Evolutionary conservation across 2,329 filamentous ascomycete genomes (phyloP).

Genomic region (Beauveria asiatica): DNA sequence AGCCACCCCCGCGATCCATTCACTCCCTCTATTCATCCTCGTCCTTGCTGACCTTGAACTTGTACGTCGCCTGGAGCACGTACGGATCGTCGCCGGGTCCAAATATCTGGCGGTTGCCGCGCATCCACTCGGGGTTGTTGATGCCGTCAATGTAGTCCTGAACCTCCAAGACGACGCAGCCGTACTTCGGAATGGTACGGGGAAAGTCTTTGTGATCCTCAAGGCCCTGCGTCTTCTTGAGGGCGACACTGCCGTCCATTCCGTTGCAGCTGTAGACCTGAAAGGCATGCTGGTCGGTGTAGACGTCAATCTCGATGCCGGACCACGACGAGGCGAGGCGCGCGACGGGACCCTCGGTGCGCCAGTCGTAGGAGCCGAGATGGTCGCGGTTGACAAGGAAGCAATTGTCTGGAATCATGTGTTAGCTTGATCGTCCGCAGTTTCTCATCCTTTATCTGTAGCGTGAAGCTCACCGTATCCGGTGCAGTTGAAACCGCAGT

Average conservation of each 20-base stretch:
- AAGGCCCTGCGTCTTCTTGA: slow-evolving; percentile 65
- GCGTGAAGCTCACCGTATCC: slow-evolving; percentile 61
- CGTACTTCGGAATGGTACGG: slow-evolving; percentile 62
- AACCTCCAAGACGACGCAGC: slow-evolving; percentile 84
- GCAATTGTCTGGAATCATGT: slow-evolving; percentile 47
- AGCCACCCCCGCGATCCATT: not conserved
- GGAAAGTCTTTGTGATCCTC: slow-evolving; percentile 44
- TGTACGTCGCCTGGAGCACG: slow-evolving; percentile 53
- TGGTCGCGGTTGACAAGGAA: slow-evolving; percentile 57
- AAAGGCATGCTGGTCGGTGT: slow-evolving; percentile 75
- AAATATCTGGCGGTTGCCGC: slow-evolving; percentile 52
- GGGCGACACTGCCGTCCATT: slow-evolving; percentile 60
- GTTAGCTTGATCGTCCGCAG: not conserved
- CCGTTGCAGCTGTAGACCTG: slow-evolving; percentile 81
- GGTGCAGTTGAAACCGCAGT: slow-evolving; percentile 74
- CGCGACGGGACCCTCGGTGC: slow-evolving; percentile 49
- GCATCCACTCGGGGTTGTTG: slow-evolving; percentile 82
- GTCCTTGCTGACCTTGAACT: slow-evolving; percentile 42
- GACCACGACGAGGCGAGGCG: slow-evolving; percentile 65
- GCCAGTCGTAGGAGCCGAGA: slow-evolving; percentile 55
- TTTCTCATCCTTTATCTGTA: not conserved
- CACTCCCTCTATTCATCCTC: not conserved
- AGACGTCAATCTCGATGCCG: slow-evolving; percentile 76
- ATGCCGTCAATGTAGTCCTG: slow-evolving; percentile 92
- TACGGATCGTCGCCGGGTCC: slow-evolving; percentile 51